phyloP scores from a whole-genome alignment of 1,284 basidiomycete genomes.

The Ceratobasidium sp. region DNA sequence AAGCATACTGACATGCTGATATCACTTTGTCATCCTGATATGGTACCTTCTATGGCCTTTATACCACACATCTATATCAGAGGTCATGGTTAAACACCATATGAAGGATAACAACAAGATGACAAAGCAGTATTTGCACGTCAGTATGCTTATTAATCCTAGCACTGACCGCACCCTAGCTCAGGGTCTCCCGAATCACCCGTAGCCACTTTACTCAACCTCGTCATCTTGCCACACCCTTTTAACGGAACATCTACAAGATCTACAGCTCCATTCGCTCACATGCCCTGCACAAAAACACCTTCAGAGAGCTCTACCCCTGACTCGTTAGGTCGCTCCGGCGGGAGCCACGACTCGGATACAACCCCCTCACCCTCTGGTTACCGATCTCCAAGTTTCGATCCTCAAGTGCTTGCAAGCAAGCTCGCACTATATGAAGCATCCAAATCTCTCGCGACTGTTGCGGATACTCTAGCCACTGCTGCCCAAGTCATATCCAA shows the following conservation, averaged over 20 bases:
- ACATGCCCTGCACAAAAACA: not conserved
- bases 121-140: too few species aligned
- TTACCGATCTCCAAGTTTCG: not conserved
- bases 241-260: not conserved
- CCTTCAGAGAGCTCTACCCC: not conserved
- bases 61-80: too few species aligned
- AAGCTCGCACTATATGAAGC: slow-evolving; percentile 21
- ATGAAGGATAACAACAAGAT: too few species aligned
- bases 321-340: not conserved
- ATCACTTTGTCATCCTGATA: too few species aligned
- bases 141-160: too few species aligned
- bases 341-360: slow-evolving; percentile 7
- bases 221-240: not conserved
- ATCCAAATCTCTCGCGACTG: not conserved
- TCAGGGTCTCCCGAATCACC: too few species aligned
- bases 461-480: not conserved
- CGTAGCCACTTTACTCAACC: not conserved
- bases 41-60: too few species aligned
- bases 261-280: not conserved
- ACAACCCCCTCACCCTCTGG: slow-evolving; percentile 36
- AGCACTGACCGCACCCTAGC: too few species aligned
- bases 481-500: slow-evolving; percentile 28
- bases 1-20: too few species aligned
- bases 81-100: too few species aligned
- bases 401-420: not conserved